phyloP scores from a whole-genome alignment of 1,284 basidiomycete genomes.

The Ustilago xerochloae region DNA sequence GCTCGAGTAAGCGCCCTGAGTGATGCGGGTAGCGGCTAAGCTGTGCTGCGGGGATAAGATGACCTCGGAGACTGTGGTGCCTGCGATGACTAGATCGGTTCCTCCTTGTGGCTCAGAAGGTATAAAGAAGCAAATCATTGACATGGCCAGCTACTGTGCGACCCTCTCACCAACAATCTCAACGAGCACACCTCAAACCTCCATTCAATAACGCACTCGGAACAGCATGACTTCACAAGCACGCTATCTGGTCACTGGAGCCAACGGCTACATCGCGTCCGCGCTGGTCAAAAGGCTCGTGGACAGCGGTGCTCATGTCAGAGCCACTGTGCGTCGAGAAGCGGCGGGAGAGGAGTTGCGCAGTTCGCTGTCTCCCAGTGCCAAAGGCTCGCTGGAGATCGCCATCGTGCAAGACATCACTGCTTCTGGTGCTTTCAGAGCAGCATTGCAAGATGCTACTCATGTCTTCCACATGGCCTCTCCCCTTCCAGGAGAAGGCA shows the following conservation, averaged over 20 bases:
- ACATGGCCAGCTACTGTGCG: no score
- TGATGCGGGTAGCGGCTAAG: no score
- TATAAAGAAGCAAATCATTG: no score
- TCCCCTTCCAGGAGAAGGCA: conserved; percentile 8
- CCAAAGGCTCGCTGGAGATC: conserved; percentile 9
- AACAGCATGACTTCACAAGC: background rate
- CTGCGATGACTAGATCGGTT: no score
- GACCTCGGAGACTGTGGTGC: no score
- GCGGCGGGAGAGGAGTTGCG: background rate
- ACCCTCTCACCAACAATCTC: background rate
- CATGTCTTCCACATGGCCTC: conserved; percentile 23
- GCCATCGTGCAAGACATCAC: conserved; percentile 8
- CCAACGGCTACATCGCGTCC: conserved; percentile 14
- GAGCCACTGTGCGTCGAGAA: conserved; percentile 5
- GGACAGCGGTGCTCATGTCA: background rate
- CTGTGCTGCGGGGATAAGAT: no score
- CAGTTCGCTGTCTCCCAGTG: background rate
- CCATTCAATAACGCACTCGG: background rate
- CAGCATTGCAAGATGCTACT: background rate
- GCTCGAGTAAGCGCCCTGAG: no score
- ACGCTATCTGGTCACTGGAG: conserved; percentile 11
- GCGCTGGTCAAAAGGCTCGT: conserved; percentile 4
- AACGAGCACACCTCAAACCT: background rate
- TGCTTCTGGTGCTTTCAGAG: conserved; percentile 1
- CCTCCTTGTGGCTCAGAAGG: no score